These are phyloP conservation scores for Lodderomyces beijingensis DNA, from an alignment of 1,139 yeast genomes.

Conservation along the genomic window DNA sequence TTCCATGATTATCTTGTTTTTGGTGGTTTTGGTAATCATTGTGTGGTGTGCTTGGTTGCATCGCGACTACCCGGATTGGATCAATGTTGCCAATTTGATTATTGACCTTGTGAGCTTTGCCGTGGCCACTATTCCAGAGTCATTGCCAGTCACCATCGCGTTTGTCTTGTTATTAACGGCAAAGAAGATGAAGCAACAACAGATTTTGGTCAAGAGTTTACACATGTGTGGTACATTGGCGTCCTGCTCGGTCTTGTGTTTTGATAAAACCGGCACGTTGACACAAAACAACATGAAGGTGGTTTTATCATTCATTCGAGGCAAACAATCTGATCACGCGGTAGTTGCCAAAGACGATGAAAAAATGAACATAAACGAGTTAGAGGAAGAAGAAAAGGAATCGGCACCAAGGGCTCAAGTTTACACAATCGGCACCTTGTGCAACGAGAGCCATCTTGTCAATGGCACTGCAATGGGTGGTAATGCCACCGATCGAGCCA, in stretches of 20 bases:
- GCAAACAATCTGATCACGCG: too few species aligned
- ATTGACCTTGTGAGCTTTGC: conserved; percentile 31
- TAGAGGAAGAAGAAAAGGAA: conserved; percentile 12
- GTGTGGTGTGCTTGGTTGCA: conserved; percentile 47
- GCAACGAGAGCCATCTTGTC: conserved; percentile 33
- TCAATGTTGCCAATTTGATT: conserved; percentile 28
- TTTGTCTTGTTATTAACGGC: conserved; percentile 31
- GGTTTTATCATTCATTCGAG: too few species aligned
- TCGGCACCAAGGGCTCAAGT: conserved; percentile 36
- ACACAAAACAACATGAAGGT: conserved; percentile 33
- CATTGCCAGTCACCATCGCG: conserved; percentile 34
- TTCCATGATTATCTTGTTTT: conserved; percentile 18
- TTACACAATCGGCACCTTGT: conserved; percentile 27
- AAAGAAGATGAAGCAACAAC: conserved; percentile 23
- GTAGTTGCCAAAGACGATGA: too few species aligned
- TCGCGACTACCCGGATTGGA: conserved; percentile 27
- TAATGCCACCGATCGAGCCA: conserved; percentile 49
- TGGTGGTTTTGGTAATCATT: conserved; percentile 23
- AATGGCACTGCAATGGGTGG: conserved; percentile 25
- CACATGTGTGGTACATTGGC: conserved; percentile 30
- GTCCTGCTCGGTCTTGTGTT: conserved; percentile 31
- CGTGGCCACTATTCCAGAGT: conserved; percentile 34
- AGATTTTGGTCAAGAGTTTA: conserved; percentile 28
- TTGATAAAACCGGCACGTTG: conserved; percentile 35
- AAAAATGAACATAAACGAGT: too few species aligned